A percentile compares a stretch with the other conserved stretches of the same genome.
These are phyloP conservation scores for Yamadazyma kanchanaburiensis DNA, from an alignment of 1,139 yeast genomes.

Conservation along the genomic window DNA sequence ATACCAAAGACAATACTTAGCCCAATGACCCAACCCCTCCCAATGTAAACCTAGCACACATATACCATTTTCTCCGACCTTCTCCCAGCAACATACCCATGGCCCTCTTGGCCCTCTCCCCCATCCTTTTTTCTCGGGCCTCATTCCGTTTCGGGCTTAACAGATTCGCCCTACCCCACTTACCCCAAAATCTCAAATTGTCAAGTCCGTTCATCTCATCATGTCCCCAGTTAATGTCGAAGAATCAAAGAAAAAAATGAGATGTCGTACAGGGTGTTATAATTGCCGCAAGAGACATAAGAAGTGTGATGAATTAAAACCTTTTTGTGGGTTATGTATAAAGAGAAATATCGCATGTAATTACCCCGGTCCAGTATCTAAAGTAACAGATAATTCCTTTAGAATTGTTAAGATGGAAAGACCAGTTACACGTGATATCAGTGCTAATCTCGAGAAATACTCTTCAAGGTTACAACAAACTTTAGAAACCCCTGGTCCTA, in stretches of 20 bases:
- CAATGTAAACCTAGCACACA: no score
- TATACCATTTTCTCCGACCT: no score
- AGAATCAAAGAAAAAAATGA: slow-evolving; percentile 15
- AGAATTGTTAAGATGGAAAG: slow-evolving; percentile 7
- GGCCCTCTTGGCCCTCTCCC: background rate
- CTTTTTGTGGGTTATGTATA: slow-evolving; percentile 34
- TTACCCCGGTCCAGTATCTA: slow-evolving; percentile 25
- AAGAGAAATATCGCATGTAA: slow-evolving; percentile 27
- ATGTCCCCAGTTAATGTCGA: no score
- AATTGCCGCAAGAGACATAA: slow-evolving; percentile 42
- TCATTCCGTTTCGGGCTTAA: no score
- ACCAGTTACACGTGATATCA: slow-evolving; percentile 3
- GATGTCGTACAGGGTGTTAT: slow-evolving; percentile 44
- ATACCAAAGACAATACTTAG: no score
- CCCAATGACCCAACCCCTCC: no score
- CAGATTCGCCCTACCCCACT: no score
- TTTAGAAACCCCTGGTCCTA: slow-evolving; percentile 2
- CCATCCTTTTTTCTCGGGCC: background rate
- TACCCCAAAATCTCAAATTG: no score
- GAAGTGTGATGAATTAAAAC: slow-evolving; percentile 43
- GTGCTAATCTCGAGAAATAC: slow-evolving; percentile 11
- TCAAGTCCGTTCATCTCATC: no score
- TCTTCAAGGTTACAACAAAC: slow-evolving; percentile 16
- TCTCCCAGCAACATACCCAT: background rate
- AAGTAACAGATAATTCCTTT: slow-evolving; percentile 11